phyloP scores from a whole-genome alignment of 257 asterid species.

The Solanum etuberosum region DNA sequence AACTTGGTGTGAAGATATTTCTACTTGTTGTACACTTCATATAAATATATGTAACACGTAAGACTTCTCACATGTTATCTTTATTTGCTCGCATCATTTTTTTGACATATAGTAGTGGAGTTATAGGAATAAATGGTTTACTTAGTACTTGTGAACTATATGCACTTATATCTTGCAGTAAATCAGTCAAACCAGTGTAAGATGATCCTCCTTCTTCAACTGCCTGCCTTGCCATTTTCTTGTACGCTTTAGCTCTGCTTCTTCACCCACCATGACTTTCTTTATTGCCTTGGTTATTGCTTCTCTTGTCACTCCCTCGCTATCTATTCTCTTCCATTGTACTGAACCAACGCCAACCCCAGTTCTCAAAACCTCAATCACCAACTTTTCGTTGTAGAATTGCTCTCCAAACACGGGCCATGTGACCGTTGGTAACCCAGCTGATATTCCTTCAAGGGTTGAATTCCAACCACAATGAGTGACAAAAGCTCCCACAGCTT shows the following conservation, averaged over 20 bases:
- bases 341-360: neutral
- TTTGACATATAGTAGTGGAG: neutral
- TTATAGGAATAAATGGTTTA: neutral
- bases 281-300: conserved; percentile 5
- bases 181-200: neutral
- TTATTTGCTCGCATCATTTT: neutral
- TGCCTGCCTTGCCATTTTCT: conserved; percentile 25
- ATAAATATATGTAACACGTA: neutral
- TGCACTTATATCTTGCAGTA: neutral
- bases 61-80: neutral
- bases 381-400: conserved; percentile 9
- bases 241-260: conserved; percentile 15
- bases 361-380: conserved; percentile 2
- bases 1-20: neutral
- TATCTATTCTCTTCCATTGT: conserved; percentile 2
- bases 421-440: conserved; percentile 11
- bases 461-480: conserved; percentile 19
- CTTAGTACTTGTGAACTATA: neutral
- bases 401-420: conserved; percentile 6
- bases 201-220: conserved; percentile 17
- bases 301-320: conserved; percentile 4
- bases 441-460: conserved; percentile 1
- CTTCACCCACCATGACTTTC: conserved; percentile 3
- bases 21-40: neutral
- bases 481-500: conserved; percentile 8